These are phyloP conservation scores for Elsinoe necatrix DNA, from an alignment of 2,329 filamentous ascomycete genomes.

Conservation along the genomic window DNA sequence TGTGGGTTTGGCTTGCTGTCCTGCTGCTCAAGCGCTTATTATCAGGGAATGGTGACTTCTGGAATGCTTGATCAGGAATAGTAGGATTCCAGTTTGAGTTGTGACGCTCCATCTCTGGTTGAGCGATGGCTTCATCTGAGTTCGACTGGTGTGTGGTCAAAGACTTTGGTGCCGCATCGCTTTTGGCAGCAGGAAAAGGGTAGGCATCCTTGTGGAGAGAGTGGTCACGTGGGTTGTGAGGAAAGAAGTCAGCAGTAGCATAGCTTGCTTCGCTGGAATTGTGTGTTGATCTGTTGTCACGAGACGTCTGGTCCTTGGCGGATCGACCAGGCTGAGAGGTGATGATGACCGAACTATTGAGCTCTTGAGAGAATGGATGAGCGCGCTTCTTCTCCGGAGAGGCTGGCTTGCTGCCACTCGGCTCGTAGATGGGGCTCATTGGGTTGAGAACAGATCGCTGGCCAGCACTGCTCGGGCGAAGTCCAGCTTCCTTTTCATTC, in stretches of 20 bases:
- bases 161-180: not conserved
- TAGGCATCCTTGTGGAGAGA: slow-evolving; percentile 29
- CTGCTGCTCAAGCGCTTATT: not conserved
- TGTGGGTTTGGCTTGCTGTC: not conserved
- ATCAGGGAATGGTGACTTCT: not conserved
- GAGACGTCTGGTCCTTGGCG: not conserved
- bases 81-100: slow-evolving; percentile 21
- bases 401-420: slow-evolving; percentile 17
- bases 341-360: not conserved
- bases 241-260: slow-evolving; percentile 33
- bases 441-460: slow-evolving; percentile 30
- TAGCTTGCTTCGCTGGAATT: slow-evolving; percentile 31
- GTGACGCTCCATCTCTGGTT: slow-evolving; percentile 21
- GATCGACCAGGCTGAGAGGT: not conserved
- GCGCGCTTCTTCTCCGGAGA: slow-evolving; percentile 16
- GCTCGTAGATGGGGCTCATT: slow-evolving; percentile 33
- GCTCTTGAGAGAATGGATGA: not conserved
- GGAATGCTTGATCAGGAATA: slow-evolving; percentile 18
- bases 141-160: slow-evolving; percentile 5
- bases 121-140: slow-evolving; percentile 18
- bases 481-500: slow-evolving; percentile 7
- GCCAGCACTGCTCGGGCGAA: not conserved
- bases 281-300: slow-evolving; percentile 3
- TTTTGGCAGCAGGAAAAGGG: slow-evolving; percentile 14
- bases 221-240: slow-evolving; percentile 30